These are phyloP conservation scores for Colletotrichum simmondsii DNA, from an alignment of 2,329 filamentous ascomycete genomes.

Conservation along the genomic window DNA sequence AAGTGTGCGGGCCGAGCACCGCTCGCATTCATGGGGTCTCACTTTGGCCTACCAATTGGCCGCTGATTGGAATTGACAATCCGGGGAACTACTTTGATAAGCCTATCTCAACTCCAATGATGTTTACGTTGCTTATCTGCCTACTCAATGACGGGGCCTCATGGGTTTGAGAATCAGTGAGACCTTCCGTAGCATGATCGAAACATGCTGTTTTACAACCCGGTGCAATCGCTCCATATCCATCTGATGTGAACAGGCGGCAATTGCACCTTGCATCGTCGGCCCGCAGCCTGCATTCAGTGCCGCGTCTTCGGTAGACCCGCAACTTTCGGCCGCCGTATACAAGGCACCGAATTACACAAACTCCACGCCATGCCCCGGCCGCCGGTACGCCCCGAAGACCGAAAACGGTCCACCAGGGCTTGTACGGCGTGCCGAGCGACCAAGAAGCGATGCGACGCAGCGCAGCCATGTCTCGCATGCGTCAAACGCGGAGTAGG, in stretches of 20 bases:
- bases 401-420: slow-evolving; percentile 59
- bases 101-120: neutral
- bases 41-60: neutral
- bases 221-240: neutral
- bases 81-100: neutral
- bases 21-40: neutral
- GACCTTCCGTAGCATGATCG: neutral
- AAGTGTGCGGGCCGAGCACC: neutral
- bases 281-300: neutral
- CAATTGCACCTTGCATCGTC: neutral
- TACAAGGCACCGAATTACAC: neutral
- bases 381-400: slow-evolving; percentile 59
- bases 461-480: slow-evolving; percentile 53
- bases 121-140: neutral
- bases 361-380: slow-evolving; percentile 55
- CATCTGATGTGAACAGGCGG: neutral
- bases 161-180: neutral
- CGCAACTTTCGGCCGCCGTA: neutral
- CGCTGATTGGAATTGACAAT: neutral
- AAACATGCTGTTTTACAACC: neutral
- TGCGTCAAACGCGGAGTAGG: slow-evolving; percentile 12
- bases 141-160: neutral
- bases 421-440: slow-evolving; percentile 60
- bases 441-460: slow-evolving; percentile 63
- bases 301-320: neutral